phyloP scores from a whole-genome alignment of 331 rosid species.

The Dryas integrifolia region DNA sequence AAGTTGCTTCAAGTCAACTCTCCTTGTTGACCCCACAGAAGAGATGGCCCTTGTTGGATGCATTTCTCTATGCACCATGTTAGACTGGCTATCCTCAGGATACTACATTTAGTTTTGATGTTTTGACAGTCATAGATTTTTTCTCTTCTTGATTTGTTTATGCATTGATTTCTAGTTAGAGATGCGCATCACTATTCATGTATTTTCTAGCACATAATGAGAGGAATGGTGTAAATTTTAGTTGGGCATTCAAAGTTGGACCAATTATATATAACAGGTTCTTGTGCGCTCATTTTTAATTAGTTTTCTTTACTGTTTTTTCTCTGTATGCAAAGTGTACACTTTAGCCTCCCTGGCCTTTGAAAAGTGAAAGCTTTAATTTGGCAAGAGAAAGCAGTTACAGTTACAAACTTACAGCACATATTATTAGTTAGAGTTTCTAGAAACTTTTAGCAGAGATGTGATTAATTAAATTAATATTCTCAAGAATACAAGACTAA shows the following conservation, averaged over 20 bases:
- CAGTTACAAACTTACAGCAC: too few relatives aligned
- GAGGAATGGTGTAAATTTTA: slow-evolving; percentile 20
- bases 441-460: too few relatives aligned
- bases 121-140: slow-evolving; percentile 8
- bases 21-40: slow-evolving; percentile 4
- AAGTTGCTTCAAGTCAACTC: slow-evolving; percentile 5
- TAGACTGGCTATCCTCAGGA: slow-evolving; percentile 27
- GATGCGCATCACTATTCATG: neutral
- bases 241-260: neutral
- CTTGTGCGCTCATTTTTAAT: neutral
- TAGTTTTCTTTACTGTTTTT: too few relatives aligned
- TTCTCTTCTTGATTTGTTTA: neutral
- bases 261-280: slow-evolving; percentile 4
- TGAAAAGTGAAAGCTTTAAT: too few relatives aligned
- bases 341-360: too few relatives aligned
- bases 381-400: too few relatives aligned
- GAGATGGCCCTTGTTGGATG: slow-evolving; percentile 25
- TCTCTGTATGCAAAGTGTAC: too few relatives aligned
- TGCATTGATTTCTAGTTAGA: neutral
- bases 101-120: neutral
- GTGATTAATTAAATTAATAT: too few relatives aligned
- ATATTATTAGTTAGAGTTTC: too few relatives aligned
- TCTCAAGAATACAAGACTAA: too few relatives aligned
- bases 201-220: slow-evolving; percentile 7
- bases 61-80: slow-evolving; percentile 39